These are phyloP conservation scores for Avicennia marina DNA, from an alignment of 257 asterid genomes.

Conservation along the genomic window DNA sequence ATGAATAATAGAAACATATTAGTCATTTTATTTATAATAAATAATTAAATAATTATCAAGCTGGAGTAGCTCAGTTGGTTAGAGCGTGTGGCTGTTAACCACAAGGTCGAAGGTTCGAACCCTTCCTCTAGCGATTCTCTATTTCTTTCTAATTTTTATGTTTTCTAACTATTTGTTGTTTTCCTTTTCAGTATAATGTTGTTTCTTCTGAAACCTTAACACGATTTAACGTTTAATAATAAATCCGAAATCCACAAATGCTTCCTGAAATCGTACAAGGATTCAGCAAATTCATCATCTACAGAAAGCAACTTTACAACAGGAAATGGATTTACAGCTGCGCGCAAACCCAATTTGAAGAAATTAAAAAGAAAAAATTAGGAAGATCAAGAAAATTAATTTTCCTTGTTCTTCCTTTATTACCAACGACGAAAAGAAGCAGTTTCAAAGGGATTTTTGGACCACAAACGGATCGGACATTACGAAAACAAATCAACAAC, in stretches of 20 bases:
- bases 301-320: constrained; percentile 21
- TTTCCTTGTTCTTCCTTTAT: constrained; percentile 18
- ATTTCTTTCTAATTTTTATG: too few species aligned
- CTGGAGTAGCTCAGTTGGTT: constrained; percentile 98
- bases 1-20: too few species aligned
- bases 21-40: too few species aligned
- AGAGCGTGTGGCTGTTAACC: constrained; percentile 99
- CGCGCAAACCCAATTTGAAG: constrained; percentile 8
- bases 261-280: too few species aligned
- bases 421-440: constrained; percentile 3
- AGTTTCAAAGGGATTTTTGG: neutral
- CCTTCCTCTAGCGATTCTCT: constrained; percentile 51
- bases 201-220: too few species aligned
- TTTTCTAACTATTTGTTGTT: too few species aligned
- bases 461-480: constrained; percentile 9
- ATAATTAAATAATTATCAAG: constrained; percentile 18
- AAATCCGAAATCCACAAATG: too few species aligned
- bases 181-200: too few species aligned
- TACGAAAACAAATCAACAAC: constrained; percentile 2
- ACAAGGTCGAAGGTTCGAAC: constrained; percentile 84
- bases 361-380: neutral
- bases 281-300: neutral
- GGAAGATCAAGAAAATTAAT: constrained; percentile 3
- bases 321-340: constrained; percentile 29
- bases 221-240: too few species aligned